Evolutionary conservation across 2,329 filamentous ascomycete species (phyloP).

Genomic region (Colletotrichum sp.): DNA sequence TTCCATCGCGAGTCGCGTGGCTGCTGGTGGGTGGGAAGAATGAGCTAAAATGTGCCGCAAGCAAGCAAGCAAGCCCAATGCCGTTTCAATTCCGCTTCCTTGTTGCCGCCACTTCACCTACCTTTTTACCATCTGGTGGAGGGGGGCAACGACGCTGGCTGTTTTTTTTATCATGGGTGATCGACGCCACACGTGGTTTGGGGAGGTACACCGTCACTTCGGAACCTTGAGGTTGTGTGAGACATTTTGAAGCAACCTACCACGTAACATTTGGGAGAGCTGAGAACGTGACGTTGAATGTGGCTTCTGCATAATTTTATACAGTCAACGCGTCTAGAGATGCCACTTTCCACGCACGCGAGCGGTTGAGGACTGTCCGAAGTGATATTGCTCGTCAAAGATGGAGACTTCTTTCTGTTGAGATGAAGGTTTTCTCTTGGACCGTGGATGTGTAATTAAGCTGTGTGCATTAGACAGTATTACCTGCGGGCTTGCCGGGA

Average conservation of each 20-base stretch:
- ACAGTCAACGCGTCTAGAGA: not conserved
- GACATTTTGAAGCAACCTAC: not conserved
- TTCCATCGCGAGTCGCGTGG: not conserved
- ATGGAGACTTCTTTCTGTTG: not conserved
- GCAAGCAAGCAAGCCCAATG: not conserved
- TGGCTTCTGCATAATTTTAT: not conserved
- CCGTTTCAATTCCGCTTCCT: not conserved
- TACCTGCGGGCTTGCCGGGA: not conserved
- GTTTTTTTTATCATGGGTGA: not conserved
- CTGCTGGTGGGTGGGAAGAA: not conserved
- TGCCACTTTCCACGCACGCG: not conserved
- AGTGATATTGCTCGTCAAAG: rapidly evolving
- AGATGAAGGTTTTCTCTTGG: not conserved
- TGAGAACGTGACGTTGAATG: not conserved
- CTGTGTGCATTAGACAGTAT: not conserved
- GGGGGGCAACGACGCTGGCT: not conserved
- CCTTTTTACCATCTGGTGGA: not conserved
- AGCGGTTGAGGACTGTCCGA: not conserved
- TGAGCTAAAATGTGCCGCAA: not conserved
- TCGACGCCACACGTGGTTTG: not conserved
- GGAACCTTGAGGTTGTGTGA: not conserved
- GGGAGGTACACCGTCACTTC: not conserved
- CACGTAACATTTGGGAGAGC: not conserved
- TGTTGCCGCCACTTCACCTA: not conserved
- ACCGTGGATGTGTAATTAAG: not conserved